Evolutionary conservation across 2,329 filamentous ascomycete genomes (phyloP).

Genomic region (Neonectria punicea): DNA sequence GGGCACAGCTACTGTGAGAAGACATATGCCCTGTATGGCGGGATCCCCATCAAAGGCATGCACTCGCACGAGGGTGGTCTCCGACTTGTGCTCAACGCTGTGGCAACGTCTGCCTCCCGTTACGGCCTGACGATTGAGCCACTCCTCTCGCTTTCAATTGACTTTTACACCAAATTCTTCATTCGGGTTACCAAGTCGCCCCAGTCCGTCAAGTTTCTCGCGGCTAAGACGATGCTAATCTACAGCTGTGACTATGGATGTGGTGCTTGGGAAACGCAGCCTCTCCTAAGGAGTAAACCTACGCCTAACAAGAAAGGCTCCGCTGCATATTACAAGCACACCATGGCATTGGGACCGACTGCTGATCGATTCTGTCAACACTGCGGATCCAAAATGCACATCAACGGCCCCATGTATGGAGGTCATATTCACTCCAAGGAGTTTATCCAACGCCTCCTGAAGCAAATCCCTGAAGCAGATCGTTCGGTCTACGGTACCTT

Average conservation of each 20-base stretch:
- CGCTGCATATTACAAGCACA: constrained; percentile 80
- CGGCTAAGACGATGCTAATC: constrained; percentile 90
- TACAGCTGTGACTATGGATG: constrained; percentile 93
- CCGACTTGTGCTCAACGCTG: constrained; percentile 83
- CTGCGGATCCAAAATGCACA: constrained; percentile 86
- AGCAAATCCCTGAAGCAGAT: constrained; percentile 74
- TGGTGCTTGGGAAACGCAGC: constrained; percentile 89
- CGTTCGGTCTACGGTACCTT: constrained; percentile 81
- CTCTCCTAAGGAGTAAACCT: constrained; percentile 75
- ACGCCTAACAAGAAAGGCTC: constrained; percentile 76
- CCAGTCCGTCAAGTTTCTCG: constrained; percentile 87
- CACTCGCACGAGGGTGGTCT: constrained; percentile 91
- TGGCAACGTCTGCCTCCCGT: constrained; percentile 82
- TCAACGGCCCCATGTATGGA: constrained; percentile 94
- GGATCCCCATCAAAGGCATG: constrained; percentile 83
- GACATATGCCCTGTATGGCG: constrained; percentile 92
- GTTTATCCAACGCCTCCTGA: constrained; percentile 84
- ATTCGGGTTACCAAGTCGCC: constrained; percentile 83
- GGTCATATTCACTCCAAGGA: constrained; percentile 86
- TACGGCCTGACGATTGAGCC: constrained; percentile 93
- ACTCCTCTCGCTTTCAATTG: constrained; percentile 90
- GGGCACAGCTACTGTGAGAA: constrained; percentile 96
- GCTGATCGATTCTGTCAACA: constrained; percentile 77
- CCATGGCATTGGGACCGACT: constrained; percentile 76
- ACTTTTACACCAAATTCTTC: constrained; percentile 94